Conservation (phyloP, 2,329 filamentous ascomycete genomes). For the Huntiella savannae region DNA sequence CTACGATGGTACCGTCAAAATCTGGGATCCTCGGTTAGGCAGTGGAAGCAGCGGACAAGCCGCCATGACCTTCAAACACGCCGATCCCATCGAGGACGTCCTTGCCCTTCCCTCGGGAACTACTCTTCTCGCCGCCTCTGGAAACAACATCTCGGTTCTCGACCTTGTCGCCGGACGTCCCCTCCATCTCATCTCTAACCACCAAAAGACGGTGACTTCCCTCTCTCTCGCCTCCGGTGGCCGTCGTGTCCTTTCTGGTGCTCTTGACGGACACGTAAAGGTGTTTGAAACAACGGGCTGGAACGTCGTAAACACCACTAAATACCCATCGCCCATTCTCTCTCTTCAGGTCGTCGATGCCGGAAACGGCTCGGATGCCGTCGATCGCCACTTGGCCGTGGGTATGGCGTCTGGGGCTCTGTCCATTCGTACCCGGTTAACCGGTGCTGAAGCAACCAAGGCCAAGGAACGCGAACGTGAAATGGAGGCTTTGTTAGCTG, state of each 20-base stretch:
- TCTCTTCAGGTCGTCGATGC: slow-evolving; percentile 53
- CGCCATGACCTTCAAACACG: slow-evolving; percentile 89
- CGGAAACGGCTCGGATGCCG: slow-evolving; percentile 25
- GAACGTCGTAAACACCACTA: slow-evolving; percentile 90
- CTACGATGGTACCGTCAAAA: slow-evolving; percentile 80
- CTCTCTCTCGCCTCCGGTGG: slow-evolving; percentile 66
- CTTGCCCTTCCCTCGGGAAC: slow-evolving; percentile 73
- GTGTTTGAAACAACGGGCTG: slow-evolving; percentile 85
- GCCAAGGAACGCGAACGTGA: slow-evolving; percentile 63
- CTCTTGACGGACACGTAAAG: slow-evolving; percentile 89
- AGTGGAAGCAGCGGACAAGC: slow-evolving; percentile 27
- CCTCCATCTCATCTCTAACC: slow-evolving; percentile 70
- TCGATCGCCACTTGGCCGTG: slow-evolving; percentile 85
- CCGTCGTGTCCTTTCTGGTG: slow-evolving; percentile 66
- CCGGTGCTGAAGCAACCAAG: slow-evolving; percentile 58
- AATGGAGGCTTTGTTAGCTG: slow-evolving; percentile 65
- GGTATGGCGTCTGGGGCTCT: slow-evolving; percentile 91
- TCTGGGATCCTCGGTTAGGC: slow-evolving; percentile 77
- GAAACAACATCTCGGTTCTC: slow-evolving; percentile 73
- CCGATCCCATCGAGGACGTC: slow-evolving; percentile 75
- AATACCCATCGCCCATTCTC: slow-evolving; percentile 82
- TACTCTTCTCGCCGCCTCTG: slow-evolving; percentile 65
- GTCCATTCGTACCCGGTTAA: slow-evolving; percentile 73
- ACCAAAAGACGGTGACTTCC: slow-evolving; percentile 93
- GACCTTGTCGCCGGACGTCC: slow-evolving; percentile 85